These are phyloP conservation scores for Boletus insuetus DNA, from an alignment of 768 basidiomycete species.

Conservation along the genomic window DNA sequence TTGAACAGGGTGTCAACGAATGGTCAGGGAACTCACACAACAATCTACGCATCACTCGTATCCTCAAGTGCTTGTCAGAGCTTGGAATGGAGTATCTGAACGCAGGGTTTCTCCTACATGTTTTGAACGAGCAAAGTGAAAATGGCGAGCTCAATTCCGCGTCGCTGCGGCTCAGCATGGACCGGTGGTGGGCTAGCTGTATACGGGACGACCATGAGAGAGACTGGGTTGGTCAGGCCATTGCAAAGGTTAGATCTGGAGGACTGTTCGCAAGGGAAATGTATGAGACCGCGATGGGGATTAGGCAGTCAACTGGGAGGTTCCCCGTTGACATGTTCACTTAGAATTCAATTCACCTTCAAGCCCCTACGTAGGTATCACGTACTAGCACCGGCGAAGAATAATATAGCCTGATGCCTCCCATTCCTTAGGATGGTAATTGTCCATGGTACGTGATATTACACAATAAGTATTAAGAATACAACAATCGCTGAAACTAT, in stretches of 20 bases:
- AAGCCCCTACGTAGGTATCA: background rate
- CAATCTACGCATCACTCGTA: conserved; percentile 72
- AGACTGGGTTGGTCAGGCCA: conserved; percentile 49
- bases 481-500: background rate
- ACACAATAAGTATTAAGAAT: conserved; percentile 21
- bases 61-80: conserved; percentile 72
- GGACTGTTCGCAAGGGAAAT: conserved; percentile 53
- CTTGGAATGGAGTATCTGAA: conserved; percentile 63
- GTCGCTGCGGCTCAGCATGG: conserved; percentile 60
- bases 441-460: conserved; percentile 2
- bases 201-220: conserved; percentile 60
- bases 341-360: background rate
- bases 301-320: conserved; percentile 27
- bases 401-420: background rate
- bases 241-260: conserved; percentile 47
- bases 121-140: conserved; percentile 69
- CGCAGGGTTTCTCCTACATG: conserved; percentile 64
- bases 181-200: conserved; percentile 77
- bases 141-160: conserved; percentile 47
- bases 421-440: background rate
- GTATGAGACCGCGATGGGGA: conserved; percentile 50
- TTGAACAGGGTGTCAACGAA: background rate
- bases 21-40: conserved; percentile 66
- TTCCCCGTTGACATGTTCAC: conserved; percentile 8
- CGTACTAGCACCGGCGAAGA: background rate